Conservation (phyloP, 2,329 filamentous ascomycete species). For the Aspergillus pseudonomiae region DNA sequence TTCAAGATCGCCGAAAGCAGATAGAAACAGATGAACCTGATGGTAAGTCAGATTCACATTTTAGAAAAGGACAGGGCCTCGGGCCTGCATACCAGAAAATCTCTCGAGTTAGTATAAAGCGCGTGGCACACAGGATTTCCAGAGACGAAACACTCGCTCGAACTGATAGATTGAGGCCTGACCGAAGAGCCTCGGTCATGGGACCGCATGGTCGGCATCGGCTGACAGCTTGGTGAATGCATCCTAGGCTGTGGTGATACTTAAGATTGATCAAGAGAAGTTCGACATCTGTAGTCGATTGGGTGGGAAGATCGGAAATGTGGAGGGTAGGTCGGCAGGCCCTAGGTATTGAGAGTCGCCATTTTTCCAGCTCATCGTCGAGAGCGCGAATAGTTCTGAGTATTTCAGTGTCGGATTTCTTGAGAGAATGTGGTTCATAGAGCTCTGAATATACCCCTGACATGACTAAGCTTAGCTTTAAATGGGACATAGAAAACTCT, state of each 20-base stretch:
- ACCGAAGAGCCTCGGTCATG: neutral
- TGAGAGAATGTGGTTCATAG: neutral
- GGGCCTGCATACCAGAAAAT: neutral
- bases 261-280: neutral
- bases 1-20: neutral
- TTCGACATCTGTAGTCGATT: neutral
- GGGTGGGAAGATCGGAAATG: neutral
- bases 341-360: neutral
- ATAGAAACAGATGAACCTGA: neutral
- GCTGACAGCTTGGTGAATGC: neutral
- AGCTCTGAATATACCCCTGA: neutral
- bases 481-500: neutral
- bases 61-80: neutral
- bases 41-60: neutral
- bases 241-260: neutral
- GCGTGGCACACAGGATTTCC: neutral
- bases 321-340: neutral
- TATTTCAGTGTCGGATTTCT: neutral
- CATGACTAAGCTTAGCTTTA: neutral
- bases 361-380: neutral
- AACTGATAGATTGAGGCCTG: neutral
- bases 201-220: neutral
- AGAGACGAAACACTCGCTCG: neutral
- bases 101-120: neutral
- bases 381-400: neutral